phyloP scores from a whole-genome alignment of 768 basidiomycete genomes.

The Dendrothele bispora region DNA sequence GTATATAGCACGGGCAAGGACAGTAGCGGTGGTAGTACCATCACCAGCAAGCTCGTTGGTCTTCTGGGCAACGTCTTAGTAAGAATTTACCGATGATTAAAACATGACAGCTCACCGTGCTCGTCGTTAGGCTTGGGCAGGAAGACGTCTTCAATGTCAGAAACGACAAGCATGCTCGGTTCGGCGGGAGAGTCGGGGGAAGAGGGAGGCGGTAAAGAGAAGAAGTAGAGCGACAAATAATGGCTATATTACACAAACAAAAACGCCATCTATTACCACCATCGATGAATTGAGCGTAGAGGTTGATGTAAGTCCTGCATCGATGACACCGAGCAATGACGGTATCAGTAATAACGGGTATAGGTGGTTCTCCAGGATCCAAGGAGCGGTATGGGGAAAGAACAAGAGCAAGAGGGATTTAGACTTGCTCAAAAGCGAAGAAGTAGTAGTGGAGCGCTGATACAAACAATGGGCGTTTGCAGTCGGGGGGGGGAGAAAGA shows the following conservation, averaged over 20 bases:
- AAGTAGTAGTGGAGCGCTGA: conserved; percentile 88
- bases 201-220: too few relatives aligned
- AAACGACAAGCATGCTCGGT: conserved; percentile 94
- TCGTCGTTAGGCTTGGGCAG: conserved; percentile 94
- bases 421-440: conserved; percentile 82
- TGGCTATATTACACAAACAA: conserved; percentile 94
- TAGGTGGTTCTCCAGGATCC: conserved; percentile 78
- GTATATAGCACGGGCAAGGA: too few relatives aligned
- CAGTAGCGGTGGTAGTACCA: too few relatives aligned
- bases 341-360: conserved; percentile 90
- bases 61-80: too few relatives aligned
- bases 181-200: conserved; percentile 66
- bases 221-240: conserved; percentile 97
- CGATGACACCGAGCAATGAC: conserved; percentile 95
- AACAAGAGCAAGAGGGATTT: conserved; percentile 89
- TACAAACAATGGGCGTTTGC: conserved; percentile 91
- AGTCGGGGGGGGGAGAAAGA: conserved; percentile 70
- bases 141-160: conserved; percentile 97
- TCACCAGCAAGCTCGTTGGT: too few relatives aligned
- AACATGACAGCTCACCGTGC: too few relatives aligned
- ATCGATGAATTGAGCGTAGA: conserved; percentile 96
- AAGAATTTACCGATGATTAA: too few relatives aligned
- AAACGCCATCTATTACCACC: conserved; percentile 99
- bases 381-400: conserved; percentile 89
- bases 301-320: conserved; percentile 96